These are phyloP conservation scores for Uronychia setigera DNA, from an alignment of 73 alveolate species.

Conservation along the genomic window DNA sequence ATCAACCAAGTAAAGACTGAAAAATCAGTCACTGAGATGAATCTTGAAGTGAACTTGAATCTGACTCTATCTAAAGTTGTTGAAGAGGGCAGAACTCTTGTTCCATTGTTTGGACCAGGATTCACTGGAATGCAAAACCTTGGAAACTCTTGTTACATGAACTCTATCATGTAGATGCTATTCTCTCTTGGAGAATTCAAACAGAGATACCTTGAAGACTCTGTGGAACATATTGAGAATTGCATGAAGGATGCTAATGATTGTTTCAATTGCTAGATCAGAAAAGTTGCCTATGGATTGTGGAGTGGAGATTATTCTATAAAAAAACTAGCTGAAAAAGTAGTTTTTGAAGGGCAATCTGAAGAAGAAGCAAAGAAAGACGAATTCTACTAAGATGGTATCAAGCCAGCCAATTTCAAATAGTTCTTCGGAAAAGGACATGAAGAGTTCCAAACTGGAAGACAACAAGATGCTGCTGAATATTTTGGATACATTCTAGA, in stretches of 20 bases:
- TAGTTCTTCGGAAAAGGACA: slow-evolving; percentile 97
- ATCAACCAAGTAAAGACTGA: slow-evolving; percentile 97
- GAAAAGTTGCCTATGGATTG: slow-evolving; percentile 93
- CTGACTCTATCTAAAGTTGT: slow-evolving; percentile 91
- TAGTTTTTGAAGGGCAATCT: slow-evolving; percentile 64
- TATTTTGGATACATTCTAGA: slow-evolving; percentile 82
- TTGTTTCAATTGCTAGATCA: slow-evolving; percentile 89
- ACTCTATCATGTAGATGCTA: slow-evolving; percentile 93
- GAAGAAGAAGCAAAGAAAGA: slow-evolving; percentile 82
- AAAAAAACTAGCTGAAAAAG: slow-evolving; percentile 81
- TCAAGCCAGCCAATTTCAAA: slow-evolving; percentile 94
- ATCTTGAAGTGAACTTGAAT: slow-evolving; percentile 90
- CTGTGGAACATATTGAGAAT: slow-evolving; percentile 82
- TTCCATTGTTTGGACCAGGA: slow-evolving; percentile 98
- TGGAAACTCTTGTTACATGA: slow-evolving; percentile 99
- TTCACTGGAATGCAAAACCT: slow-evolving; percentile 98
- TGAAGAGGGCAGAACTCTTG: slow-evolving; percentile 96
- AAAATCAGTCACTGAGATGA: slow-evolving; percentile 98
- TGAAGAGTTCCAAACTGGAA: slow-evolving; percentile 92
- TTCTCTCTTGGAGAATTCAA: slow-evolving; percentile 93
- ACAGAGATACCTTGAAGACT: slow-evolving; percentile 70
- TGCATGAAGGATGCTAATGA: slow-evolving; percentile 85
- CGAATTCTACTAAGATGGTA: slow-evolving; percentile 95
- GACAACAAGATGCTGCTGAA: slow-evolving; percentile 99
- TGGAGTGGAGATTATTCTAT: slow-evolving; percentile 93